A percentile compares a stretch with the other conserved stretches of the same genome.
phyloP scores from a whole-genome alignment of 2,329 filamentous ascomycete species.

The Sclerotinia sclerotiorum region DNA sequence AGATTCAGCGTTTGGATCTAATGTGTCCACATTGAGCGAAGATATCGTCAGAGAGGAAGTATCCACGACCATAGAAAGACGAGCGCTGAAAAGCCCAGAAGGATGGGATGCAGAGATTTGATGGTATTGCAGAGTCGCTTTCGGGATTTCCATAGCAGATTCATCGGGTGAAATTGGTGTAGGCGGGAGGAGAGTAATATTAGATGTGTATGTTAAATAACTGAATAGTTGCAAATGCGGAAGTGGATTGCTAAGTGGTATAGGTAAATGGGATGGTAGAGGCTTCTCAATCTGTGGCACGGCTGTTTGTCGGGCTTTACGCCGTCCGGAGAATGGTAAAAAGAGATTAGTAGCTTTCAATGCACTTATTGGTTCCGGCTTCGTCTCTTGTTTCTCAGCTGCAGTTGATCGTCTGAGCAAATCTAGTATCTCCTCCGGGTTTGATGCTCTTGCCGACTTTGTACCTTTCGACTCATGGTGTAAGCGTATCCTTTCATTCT shows the following conservation, averaged over 20 bases:
- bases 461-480: conserved; percentile 41
- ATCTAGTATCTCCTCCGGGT: conserved; percentile 41
- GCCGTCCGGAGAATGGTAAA: conserved; percentile 37
- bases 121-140: conserved; percentile 53
- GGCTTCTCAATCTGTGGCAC: conserved; percentile 43
- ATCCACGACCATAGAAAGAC: conserved; percentile 59
- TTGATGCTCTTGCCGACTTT: conserved; percentile 46
- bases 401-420: conserved; percentile 35
- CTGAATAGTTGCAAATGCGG: conserved; percentile 72
- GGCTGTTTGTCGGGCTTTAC: conserved; percentile 32
- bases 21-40: conserved; percentile 52
- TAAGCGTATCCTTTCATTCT: conserved; percentile 55
- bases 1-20: conserved; percentile 57
- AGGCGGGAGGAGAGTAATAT: conserved; percentile 48
- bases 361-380: conserved; percentile 33
- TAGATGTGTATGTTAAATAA: conserved; percentile 61
- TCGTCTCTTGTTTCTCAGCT: conserved; percentile 25
- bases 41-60: conserved; percentile 52
- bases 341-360: conserved; percentile 38
- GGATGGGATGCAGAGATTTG: conserved; percentile 51
- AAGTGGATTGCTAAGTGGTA: conserved; percentile 63
- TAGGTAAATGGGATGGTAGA: conserved; percentile 60
- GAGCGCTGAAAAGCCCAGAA: conserved; percentile 56
- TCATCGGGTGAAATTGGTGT: conserved; percentile 25
- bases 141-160: conserved; percentile 29